Base-by-base conservation (phyloP, 108 stramenopile genomes). In the Nitzschia putrida region DNA sequence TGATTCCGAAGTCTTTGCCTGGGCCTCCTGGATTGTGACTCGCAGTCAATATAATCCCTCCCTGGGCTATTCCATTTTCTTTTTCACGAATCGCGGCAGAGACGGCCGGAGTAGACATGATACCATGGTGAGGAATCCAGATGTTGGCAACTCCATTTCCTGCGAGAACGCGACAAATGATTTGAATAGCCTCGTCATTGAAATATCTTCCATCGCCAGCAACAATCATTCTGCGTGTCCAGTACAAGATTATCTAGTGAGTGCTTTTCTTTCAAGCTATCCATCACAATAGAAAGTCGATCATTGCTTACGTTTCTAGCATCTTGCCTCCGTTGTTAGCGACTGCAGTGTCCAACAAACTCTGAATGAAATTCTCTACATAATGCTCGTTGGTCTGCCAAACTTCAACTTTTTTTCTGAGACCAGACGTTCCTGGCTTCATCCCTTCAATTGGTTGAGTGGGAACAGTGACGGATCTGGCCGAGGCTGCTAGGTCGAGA, bases 1-100 rank as follows among this genome's bases (percentile, higher is more conserved):
- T 98, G 73, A 98, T 91, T 16, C 97, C 97, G 73, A 97, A 97
- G 72, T 99, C 98, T 68, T 94, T 97, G 26, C 95, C 94, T 9
- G 97, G 97, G n/a, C 99, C 99, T 56, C 98, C 99, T 7, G 99
- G 98, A 84, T 99, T 98, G 85, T 98, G 98, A 72, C 89, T 91
- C 2, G 98, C 99, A 7, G 99, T 99, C 53, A 99, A 68, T 25
- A 99, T 92, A 68, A 99, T 96, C 22, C 87, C 93, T 26, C 93
- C 93, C 22, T 88, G 83, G 0, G 88, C 79, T 29, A 78, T 42
- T 76, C 97, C 93, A 53, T 84, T 82, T 65, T 89, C 88, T 58
- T 81, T 66, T 12, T 70, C 78, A 49, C 93, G 85, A 66, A 94
- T 94, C n/a, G 83, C 96, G 0, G 97, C 96, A 0, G 92, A 94